Evolutionary conservation across 805 yeast genomes (phyloP).

Genomic region (Wickerhamomyces bovis): DNA sequence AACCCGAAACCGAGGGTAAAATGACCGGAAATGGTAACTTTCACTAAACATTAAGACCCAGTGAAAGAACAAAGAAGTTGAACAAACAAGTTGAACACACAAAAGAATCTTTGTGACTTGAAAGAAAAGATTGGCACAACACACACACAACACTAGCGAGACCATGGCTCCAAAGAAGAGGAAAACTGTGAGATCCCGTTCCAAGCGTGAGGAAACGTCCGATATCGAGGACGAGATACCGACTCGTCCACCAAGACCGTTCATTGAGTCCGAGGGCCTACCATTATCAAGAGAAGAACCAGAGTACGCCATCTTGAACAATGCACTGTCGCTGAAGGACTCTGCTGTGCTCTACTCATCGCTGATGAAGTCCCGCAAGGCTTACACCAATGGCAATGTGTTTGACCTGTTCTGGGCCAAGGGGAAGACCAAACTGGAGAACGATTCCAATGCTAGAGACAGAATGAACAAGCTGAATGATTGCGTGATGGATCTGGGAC

Average conservation of each 20-base stretch:
- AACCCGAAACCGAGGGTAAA: no score
- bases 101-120: no score
- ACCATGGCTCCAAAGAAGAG: conserved; percentile 20
- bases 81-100: no score
- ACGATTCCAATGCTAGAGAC: conserved; percentile 61
- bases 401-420: conserved; percentile 79
- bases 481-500: conserved; percentile 66
- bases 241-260: conserved; percentile 41
- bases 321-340: conserved; percentile 66
- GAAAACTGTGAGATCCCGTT: conserved; percentile 8
- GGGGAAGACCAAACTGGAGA: conserved; percentile 37
- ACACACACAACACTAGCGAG: no score
- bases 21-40: no score
- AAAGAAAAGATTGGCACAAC: no score
- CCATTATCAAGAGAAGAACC: conserved; percentile 67
- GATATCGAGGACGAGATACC: conserved; percentile 24
- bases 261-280: conserved; percentile 54
- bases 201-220: conserved; percentile 17
- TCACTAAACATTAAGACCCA: no score
- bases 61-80: no score
- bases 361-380: conserved; percentile 62
- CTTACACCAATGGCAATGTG: conserved; percentile 60
- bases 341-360: conserved; percentile 69
- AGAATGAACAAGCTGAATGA: conserved; percentile 87
- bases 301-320: conserved; percentile 52